Evolutionary conservation across 108 stramenopile genomes (phyloP), one percentile per base, ranked within the genome.

Genomic region (Cyclostephanos invisitatus): DNA sequence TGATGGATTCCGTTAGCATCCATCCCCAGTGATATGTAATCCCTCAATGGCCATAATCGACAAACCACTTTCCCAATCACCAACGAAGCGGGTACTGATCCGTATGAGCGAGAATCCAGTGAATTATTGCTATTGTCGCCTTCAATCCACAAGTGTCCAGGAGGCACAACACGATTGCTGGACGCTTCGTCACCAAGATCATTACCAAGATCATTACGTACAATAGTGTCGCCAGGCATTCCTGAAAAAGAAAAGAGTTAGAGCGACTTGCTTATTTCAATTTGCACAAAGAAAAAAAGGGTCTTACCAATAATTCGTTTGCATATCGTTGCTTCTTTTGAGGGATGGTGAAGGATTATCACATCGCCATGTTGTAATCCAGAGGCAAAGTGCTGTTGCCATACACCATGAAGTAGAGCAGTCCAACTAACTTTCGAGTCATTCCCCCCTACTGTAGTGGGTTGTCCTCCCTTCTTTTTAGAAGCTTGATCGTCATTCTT

Each of bases 111-210:
- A 20, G 96, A 96, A 67, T 98, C 97, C n/a, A 74, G 69, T 17
- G 91, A 92, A 70, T 96, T 90, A 50, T 61, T 48, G 10, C 88
- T 72, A 74, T 98, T 98, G 57, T 98, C 97, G 21, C 97, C 97
- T 69, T 97, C 96, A 8, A 98, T 66, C 96, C 96, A 98, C 7
- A 97, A 67, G 62, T 96, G 96, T 5, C 97, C 97, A 47, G 91
- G 89, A 5, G 95, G 94, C 24, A 97, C 84, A 1, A 86, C 75
- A 48, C 80, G 62, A 61, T 73, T 64, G 40, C 63, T 55, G 38
- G 74, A 56, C 67, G 67, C 82, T 62, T 61, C 58, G 46, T 37
- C 63, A n/a, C n/a, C n/a, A n/a, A n/a, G n/a, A n/a, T n/a, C n/a
- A n/a, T n/a, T n/a, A 68, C 72, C 66, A 47, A 71, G 73, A 58